These are phyloP conservation scores for Lactarius indigo DNA, from an alignment of 768 basidiomycete species.

Conservation along the genomic window DNA sequence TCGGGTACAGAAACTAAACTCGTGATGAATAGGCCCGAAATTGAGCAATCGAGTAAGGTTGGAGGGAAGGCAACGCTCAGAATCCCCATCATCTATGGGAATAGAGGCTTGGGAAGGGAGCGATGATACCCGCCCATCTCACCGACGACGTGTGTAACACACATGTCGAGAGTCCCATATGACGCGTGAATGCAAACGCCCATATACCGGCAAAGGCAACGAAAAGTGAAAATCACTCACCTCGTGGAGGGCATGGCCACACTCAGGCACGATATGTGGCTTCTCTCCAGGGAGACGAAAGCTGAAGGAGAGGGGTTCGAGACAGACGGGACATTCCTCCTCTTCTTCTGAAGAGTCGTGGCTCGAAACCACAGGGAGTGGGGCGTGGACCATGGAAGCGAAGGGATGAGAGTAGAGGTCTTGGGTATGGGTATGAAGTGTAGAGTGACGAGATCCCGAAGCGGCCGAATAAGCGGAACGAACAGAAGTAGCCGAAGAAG, in stretches of 20 bases:
- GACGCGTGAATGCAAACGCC: conserved; percentile 13
- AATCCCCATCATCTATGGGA: background rate
- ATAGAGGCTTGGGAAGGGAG: background rate
- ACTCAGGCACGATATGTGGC: conserved; percentile 95
- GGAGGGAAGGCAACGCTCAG: background rate
- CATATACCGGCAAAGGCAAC: background rate
- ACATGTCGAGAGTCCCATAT: background rate
- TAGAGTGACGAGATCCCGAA: conserved; percentile 39
- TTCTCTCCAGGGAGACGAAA: conserved; percentile 95
- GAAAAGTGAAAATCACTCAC: conserved; percentile 37
- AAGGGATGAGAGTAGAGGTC: conserved; percentile 44
- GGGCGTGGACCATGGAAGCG: conserved; percentile 58
- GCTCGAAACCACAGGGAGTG: conserved; percentile 69
- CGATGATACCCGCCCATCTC: background rate
- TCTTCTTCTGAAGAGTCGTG: conserved; percentile 68
- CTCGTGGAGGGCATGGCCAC: conserved; percentile 97
- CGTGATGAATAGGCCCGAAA: background rate
- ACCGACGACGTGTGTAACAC: background rate
- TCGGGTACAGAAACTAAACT: background rate
- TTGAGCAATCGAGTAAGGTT: background rate
- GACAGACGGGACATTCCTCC: conserved; percentile 93
- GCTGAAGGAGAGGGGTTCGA: conserved; percentile 90
- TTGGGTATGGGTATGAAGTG: conserved; percentile 26
- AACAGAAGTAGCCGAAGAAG: conserved; percentile 13
- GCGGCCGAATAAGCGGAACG: conserved; percentile 24